Evolutionary conservation across 192 early-diverging fungal species (phyloP), one percentile per base, ranked within the genome.

Genomic region (Umbelopsis vinacea): DNA sequence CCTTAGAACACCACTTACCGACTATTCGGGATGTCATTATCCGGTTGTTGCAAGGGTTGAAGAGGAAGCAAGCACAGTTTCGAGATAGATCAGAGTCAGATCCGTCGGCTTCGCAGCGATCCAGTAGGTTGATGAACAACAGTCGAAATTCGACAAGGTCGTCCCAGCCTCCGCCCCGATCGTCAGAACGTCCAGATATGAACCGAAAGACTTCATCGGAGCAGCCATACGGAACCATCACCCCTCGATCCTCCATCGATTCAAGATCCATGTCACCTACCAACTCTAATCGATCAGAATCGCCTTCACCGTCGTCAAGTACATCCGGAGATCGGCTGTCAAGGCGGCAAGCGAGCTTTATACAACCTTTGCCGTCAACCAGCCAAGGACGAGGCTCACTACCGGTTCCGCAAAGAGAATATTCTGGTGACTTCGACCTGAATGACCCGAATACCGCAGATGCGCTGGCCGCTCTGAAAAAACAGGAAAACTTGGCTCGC

Each of bases 11-110:
- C 15, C 74, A 85, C 52, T 66, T 89, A 17, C 86, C 86, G n/a
- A 74, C 60, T 9, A 89, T 89, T 54, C 78, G 81, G 53, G 83
- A 83, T 26, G 76, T 81, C 35, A 88, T 88, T 70, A 75, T 88
- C 33, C 69, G 72, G 23, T 69, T 88, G 10, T 63, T 88, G 5
- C 83, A 88, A 70, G 83, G 83, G 7, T 60, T 88, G 40, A 85
- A 85, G 38, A 74, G 69, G 46, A 89, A 87, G 46, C 86, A 89
- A 73, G 80, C 78, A 33, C 24, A 82, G 4, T 78, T 81, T 60
- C 52, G 81, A 24, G 82, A 86, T 6, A 35, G 74, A 37, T 63
- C 69, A 6, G 69, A 43, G 35, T 8, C 50, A 22, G 52, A 53
- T 37, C 33, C 26, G 0, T 29, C 40, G 11, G 6, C 33, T 35